Evolutionary conservation across 768 basidiomycete species (phyloP).

Genomic region (Lactarius hatsudake): DNA sequence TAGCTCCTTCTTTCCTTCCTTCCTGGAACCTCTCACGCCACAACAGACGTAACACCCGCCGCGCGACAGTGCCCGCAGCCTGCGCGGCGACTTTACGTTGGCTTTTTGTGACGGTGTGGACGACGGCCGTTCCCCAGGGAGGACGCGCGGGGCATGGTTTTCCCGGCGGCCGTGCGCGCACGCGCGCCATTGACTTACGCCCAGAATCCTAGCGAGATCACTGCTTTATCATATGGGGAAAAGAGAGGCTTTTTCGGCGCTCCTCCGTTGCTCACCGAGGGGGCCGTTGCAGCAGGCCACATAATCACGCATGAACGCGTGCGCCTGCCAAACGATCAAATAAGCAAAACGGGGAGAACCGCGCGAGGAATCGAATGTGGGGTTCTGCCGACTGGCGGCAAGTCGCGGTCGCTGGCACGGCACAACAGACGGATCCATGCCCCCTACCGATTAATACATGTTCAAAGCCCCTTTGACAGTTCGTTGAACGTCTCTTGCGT

Average conservation of each 20-base stretch:
- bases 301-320: not conserved
- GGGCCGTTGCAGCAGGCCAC: not conserved
- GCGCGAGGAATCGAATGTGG: not conserved
- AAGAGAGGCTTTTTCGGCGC: too few species aligned
- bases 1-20: conserved; percentile 9
- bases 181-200: not conserved
- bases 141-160: not conserved
- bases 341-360: not conserved
- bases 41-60: conserved; percentile 19
- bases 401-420: not conserved
- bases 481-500: not conserved
- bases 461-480: not conserved
- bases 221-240: not conserved
- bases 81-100: not conserved
- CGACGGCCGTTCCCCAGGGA: too few species aligned
- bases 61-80: not conserved
- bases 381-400: not conserved
- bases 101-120: not conserved
- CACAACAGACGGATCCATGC: not conserved
- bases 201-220: not conserved
- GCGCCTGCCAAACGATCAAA: not conserved
- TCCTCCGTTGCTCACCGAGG: not conserved
- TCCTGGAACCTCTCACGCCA: conserved; percentile 23
- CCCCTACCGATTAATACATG: not conserved
- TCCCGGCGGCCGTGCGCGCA: not conserved